These are phyloP conservation scores for Smallanthus sonchifolius DNA, from an alignment of 129 eudicot species.

Conservation along the genomic window DNA sequence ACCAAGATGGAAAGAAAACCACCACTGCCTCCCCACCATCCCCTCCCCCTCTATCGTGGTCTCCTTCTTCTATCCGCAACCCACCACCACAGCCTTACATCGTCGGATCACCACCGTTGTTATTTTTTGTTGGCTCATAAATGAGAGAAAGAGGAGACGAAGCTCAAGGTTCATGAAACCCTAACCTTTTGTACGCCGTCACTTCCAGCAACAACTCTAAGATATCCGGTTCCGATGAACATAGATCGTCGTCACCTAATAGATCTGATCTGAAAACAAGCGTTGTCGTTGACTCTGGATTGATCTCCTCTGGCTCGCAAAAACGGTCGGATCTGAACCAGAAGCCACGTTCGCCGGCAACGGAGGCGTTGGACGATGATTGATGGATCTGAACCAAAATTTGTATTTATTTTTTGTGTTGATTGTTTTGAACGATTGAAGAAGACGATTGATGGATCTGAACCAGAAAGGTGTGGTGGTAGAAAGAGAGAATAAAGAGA, in stretches of 20 bases:
- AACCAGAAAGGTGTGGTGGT: too few relatives aligned
- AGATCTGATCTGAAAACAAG: constrained; percentile 43
- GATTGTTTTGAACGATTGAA: too few relatives aligned
- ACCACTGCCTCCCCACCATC: too few relatives aligned
- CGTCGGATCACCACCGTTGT: constrained; percentile 11
- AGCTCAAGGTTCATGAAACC: constrained; percentile 66
- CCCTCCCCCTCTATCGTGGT: too few relatives aligned
- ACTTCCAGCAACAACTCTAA: constrained; percentile 37
- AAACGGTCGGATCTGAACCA: constrained; percentile 30
- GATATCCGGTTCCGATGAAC: constrained; percentile 30
- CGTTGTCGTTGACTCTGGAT: constrained; percentile 27
- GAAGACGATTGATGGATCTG: too few relatives aligned
- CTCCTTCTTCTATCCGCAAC: too few relatives aligned
- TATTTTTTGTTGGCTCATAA: constrained; percentile 56
- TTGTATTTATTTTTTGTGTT: too few relatives aligned
- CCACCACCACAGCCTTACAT: too few relatives aligned
- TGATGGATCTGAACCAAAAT: too few relatives aligned
- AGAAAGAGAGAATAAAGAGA: too few relatives aligned
- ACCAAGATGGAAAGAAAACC: too few relatives aligned
- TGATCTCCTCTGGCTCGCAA: constrained; percentile 29
- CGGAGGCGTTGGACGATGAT: not conserved
- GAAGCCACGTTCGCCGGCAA: not conserved
- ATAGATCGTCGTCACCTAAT: constrained; percentile 30
- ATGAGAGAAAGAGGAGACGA: constrained; percentile 81
- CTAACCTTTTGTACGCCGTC: constrained; percentile 41